Evolutionary conservation across 805 yeast species (phyloP).

Genomic region (Candida wancherniae): DNA sequence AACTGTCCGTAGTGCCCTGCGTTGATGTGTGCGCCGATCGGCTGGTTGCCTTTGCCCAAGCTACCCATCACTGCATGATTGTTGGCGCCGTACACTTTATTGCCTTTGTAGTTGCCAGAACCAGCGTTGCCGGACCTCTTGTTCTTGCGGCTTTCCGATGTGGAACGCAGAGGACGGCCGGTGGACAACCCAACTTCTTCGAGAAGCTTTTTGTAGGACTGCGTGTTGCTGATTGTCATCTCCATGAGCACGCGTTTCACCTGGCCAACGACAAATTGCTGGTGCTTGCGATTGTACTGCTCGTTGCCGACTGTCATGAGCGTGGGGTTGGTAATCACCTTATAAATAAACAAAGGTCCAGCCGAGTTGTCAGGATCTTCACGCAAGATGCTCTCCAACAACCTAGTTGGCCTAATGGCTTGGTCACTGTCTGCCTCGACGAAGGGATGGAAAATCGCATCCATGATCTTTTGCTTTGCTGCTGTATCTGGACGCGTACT

Average conservation of each 20-base stretch:
- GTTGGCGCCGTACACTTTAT: not conserved
- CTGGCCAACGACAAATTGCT: conserved; percentile 54
- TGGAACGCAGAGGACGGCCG: conserved; percentile 27
- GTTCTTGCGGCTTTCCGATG: conserved; percentile 22
- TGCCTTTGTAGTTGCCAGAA: conserved; percentile 2
- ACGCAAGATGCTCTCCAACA: conserved; percentile 54
- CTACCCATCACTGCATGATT: not conserved
- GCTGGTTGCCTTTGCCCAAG: not conserved
- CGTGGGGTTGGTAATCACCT: conserved; percentile 69
- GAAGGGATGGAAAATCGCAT: conserved; percentile 58
- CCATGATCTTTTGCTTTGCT: conserved; percentile 60
- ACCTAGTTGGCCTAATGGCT: conserved; percentile 34
- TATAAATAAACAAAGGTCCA: conserved; percentile 61
- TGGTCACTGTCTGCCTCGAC: conserved; percentile 21
- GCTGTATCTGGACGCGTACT: conserved; percentile 60
- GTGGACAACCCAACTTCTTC: conserved; percentile 81
- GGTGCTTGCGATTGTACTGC: conserved; percentile 28
- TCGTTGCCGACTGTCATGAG: conserved; percentile 30
- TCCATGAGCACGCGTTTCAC: conserved; percentile 61
- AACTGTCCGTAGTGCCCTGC: not conserved
- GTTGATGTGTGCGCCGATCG: not conserved
- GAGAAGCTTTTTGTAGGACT: conserved; percentile 78
- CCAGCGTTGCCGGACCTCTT: conserved; percentile 13
- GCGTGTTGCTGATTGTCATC: conserved; percentile 49
- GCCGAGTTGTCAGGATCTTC: conserved; percentile 58